These are phyloP conservation scores for Claviceps monticola DNA, from an alignment of 2,329 filamentous ascomycete genomes.

Conservation along the genomic window DNA sequence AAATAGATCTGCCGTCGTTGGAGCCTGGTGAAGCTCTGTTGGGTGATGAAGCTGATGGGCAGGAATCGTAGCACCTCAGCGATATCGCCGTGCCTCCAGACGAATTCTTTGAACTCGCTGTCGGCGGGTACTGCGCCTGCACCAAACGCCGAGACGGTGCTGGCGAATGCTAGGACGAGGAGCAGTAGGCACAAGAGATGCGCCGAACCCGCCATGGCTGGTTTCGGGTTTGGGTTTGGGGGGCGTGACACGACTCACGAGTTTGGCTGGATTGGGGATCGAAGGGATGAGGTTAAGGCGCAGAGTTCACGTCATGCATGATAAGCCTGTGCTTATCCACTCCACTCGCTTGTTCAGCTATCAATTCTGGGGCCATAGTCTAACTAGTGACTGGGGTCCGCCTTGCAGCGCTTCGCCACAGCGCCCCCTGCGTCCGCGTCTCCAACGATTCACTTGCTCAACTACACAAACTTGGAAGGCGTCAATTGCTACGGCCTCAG, in stretches of 20 bases:
- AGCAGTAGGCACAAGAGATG: slow-evolving; percentile 7
- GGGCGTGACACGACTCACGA: neutral
- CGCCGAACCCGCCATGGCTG: slow-evolving; percentile 1
- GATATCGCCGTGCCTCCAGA: slow-evolving; percentile 28
- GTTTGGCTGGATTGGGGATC: neutral
- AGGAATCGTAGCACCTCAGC: slow-evolving; percentile 23
- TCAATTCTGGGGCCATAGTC: too few relatives aligned
- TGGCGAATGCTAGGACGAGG: slow-evolving; percentile 15
- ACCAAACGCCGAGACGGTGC: slow-evolving; percentile 22
- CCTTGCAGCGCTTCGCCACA: too few relatives aligned
- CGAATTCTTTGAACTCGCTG: slow-evolving; percentile 26
- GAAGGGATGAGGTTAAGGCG: neutral
- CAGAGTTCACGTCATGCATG: too few relatives aligned
- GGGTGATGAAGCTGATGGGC: slow-evolving; percentile 23
- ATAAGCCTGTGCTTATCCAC: too few relatives aligned
- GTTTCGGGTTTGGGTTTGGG: neutral
- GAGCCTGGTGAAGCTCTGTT: slow-evolving; percentile 23
- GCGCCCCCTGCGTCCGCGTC: too few relatives aligned
- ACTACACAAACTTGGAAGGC: too few relatives aligned
- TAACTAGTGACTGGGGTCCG: too few relatives aligned
- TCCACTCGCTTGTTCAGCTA: too few relatives aligned
- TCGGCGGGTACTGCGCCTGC: slow-evolving; percentile 23
- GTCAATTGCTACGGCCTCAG: too few relatives aligned
- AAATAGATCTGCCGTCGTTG: slow-evolving; percentile 25
- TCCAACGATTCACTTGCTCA: too few relatives aligned